Conservation (phyloP, 2,329 filamentous ascomycete genomes). For the Ophiostoma sp. region DNA sequence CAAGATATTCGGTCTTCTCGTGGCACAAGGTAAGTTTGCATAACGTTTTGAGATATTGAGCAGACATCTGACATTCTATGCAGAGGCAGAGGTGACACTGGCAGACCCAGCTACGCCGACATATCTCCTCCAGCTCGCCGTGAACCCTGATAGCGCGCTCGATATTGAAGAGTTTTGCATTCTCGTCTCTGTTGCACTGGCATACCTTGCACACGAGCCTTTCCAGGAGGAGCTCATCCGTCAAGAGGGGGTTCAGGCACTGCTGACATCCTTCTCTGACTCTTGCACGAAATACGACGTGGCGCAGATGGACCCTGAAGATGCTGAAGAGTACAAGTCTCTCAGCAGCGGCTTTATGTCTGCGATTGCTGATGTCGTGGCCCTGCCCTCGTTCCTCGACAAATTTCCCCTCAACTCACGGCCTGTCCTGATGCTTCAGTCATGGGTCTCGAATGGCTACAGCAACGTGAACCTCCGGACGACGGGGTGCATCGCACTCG, state of each 20-base stretch:
- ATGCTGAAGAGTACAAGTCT: constrained; percentile 35
- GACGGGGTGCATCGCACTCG: constrained; percentile 55
- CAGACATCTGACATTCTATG: not conserved
- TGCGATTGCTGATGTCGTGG: constrained; percentile 45
- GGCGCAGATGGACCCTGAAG: constrained; percentile 42
- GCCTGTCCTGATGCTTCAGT: constrained; percentile 35
- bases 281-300: constrained; percentile 41
- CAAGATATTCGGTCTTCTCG: constrained; percentile 52
- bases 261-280: constrained; percentile 46
- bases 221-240: constrained; percentile 47
- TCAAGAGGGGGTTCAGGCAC: constrained; percentile 36
- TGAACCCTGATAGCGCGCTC: constrained; percentile 35
- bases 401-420: constrained; percentile 37
- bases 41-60: no score
- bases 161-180: constrained; percentile 52
- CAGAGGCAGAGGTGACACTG: constrained; percentile 41
- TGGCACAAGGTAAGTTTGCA: constrained; percentile 40
- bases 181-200: constrained; percentile 47
- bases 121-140: constrained; percentile 47
- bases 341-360: constrained; percentile 48
- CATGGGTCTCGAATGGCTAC: constrained; percentile 38
- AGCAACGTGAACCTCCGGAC: constrained; percentile 40
- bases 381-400: constrained; percentile 38
- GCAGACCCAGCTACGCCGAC: constrained; percentile 45
- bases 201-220: constrained; percentile 50